These are phyloP conservation scores for Mycena belliarum DNA, from an alignment of 768 basidiomycete species.

Conservation along the genomic window DNA sequence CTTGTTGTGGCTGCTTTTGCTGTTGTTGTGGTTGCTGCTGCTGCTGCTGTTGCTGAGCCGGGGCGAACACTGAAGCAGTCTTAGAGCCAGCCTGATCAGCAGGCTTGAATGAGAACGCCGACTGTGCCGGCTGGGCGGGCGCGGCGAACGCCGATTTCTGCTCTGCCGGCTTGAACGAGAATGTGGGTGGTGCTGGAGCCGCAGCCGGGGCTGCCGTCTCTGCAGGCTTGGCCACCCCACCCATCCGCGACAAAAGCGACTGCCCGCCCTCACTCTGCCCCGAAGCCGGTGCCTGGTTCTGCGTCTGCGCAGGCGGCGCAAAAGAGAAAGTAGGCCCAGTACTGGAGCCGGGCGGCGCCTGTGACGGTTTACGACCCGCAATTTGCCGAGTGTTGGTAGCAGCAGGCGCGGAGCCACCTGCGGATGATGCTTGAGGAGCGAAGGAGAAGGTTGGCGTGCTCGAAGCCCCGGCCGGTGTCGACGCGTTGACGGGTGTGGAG, in stretches of 20 bases:
- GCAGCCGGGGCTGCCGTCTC: background rate
- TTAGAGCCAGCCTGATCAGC: conserved; percentile 3
- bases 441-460: conserved; percentile 4
- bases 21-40: conserved; percentile 10
- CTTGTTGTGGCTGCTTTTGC: conserved; percentile 15
- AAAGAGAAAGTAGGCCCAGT: conserved; percentile 9
- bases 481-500: background rate
- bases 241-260: conserved; percentile 27
- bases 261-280: background rate
- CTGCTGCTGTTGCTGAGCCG: conserved; percentile 7
- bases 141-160: conserved; percentile 3
- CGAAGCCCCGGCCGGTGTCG: background rate
- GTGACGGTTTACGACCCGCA: conserved; percentile 2
- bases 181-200: background rate
- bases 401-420: background rate
- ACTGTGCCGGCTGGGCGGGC: conserved; percentile 8
- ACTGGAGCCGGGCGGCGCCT: conserved; percentile 5
- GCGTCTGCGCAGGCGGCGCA: conserved; percentile 8
- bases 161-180: conserved; percentile 15
- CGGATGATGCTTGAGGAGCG: conserved; percentile 16
- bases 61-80: conserved; percentile 13
- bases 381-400: background rate
- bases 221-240: conserved; percentile 14
- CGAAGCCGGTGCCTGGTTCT: background rate
- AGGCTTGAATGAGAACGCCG: conserved; percentile 20